phyloP scores from a whole-genome alignment of 495 filamentous ascomycete species.

The Penicillium salamii region DNA sequence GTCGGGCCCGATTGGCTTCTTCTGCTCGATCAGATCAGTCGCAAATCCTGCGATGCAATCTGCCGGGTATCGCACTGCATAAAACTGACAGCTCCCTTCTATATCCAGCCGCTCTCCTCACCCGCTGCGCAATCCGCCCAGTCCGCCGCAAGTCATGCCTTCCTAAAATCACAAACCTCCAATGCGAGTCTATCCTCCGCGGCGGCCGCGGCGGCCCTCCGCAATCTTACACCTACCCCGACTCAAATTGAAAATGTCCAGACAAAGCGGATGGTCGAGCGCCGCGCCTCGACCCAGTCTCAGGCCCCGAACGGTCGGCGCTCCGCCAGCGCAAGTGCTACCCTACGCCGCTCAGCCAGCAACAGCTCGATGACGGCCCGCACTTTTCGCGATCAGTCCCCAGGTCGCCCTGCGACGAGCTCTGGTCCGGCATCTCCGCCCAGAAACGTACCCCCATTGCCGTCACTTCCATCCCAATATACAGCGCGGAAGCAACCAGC shows the following conservation, averaged over 20 bases:
- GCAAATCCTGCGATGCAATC: slow-evolving; percentile 1
- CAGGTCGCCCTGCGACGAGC: slow-evolving; percentile 50
- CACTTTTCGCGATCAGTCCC: slow-evolving; percentile 72
- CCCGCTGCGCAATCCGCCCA: slow-evolving; percentile 65
- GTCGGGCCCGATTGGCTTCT: background rate
- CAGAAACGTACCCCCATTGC: slow-evolving; percentile 67
- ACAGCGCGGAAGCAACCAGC: slow-evolving; percentile 23
- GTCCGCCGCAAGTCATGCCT: slow-evolving; percentile 76
- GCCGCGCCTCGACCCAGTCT: slow-evolving; percentile 68
- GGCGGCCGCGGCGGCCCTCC: slow-evolving; percentile 79
- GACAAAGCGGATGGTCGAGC: slow-evolving; percentile 78
- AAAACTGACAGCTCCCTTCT: slow-evolving; percentile 9
- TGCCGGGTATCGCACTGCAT: slow-evolving; percentile 9
- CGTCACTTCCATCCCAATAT: slow-evolving; percentile 59
- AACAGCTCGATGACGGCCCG: slow-evolving; percentile 80
- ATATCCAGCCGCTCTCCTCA: slow-evolving; percentile 50
- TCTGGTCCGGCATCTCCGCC: slow-evolving; percentile 25
- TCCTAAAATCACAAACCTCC: slow-evolving; percentile 63
- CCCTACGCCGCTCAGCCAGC: slow-evolving; percentile 63
- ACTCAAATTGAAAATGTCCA: slow-evolving; percentile 75
- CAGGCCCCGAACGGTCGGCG: slow-evolving; percentile 42
- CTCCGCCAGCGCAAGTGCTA: slow-evolving; percentile 35
- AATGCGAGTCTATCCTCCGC: slow-evolving; percentile 71
- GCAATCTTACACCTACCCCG: slow-evolving; percentile 71
- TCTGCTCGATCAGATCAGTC: background rate